A percentile compares a stretch with the other conserved stretches of the same genome.
These are phyloP conservation scores for Saturnispora serradocipensis DNA, from an alignment of 805 yeast genomes.

Conservation along the genomic window DNA sequence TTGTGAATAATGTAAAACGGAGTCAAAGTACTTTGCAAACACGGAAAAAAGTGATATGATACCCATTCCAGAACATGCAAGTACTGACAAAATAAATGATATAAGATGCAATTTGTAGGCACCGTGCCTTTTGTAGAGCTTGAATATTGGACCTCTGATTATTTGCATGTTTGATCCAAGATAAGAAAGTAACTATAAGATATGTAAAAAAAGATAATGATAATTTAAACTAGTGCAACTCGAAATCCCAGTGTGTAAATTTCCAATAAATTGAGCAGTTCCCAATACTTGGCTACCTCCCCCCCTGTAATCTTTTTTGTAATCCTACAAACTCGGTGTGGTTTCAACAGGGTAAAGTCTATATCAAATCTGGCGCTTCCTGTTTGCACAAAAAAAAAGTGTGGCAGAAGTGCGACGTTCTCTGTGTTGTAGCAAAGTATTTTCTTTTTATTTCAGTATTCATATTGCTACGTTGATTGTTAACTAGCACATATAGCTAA, in stretches of 20 bases:
- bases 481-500: no score
- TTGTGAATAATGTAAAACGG: constrained; percentile 50
- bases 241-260: no score
- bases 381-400: not conserved
- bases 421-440: not conserved
- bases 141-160: not conserved
- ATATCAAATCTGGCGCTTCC: not conserved
- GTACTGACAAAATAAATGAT: constrained; percentile 22
- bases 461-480: no score
- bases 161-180: not conserved
- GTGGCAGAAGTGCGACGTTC: not conserved
- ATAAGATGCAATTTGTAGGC: constrained; percentile 15
- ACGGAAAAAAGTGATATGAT: constrained; percentile 37
- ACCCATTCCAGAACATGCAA: constrained; percentile 26
- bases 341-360: not conserved
- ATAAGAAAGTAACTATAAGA: not conserved
- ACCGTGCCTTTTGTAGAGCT: constrained; percentile 16
- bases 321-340: not conserved
- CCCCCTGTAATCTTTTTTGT: not conserved
- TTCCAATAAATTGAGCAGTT: not conserved
- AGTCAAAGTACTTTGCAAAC: constrained; percentile 61
- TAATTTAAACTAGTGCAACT: not conserved
- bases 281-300: no score
- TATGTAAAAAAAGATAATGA: not conserved
- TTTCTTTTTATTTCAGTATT: not conserved